Percentiles rank a stretch among this genome's conserved stretches.
Conservation (phyloP, 106 monocot genomes). For the Iris macrosiphon region DNA sequence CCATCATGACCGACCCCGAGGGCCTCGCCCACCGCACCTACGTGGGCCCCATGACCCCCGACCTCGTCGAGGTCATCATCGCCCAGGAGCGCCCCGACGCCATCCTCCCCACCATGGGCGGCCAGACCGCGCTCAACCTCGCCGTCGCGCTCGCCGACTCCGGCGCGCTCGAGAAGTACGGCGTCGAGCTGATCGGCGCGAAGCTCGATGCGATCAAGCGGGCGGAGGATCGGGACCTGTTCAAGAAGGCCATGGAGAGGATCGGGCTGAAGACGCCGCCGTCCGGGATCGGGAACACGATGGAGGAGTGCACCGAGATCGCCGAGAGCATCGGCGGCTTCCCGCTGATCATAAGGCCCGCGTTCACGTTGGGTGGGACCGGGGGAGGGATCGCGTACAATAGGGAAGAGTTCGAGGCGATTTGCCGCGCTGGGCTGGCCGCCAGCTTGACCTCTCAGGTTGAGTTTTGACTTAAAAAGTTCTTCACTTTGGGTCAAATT, state of each 20-base stretch:
- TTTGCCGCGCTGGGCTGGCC: conserved; percentile 69
- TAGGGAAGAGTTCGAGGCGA: conserved; percentile 71
- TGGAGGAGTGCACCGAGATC: conserved; percentile 73
- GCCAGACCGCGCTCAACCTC: conserved; percentile 97
- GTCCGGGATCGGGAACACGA: conserved; percentile 79
- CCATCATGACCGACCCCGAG: conserved; percentile 97
- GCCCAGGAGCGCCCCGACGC: conserved; percentile 78
- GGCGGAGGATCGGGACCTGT: conserved; percentile 87
- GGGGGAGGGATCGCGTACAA: conserved; percentile 98
- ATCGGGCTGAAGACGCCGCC: conserved; percentile 94
- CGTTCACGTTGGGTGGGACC: conserved; percentile 88
- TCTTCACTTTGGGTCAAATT: no score
- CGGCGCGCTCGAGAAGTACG: conserved; percentile 56
- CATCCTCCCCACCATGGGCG: conserved; percentile 96
- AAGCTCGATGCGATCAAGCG: conserved; percentile 72
- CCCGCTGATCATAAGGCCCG: conserved; percentile 84
- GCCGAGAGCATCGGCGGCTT: conserved; percentile 75
- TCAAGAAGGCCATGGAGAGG: conserved; percentile 79
- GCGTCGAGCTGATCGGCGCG: conserved; percentile 85
- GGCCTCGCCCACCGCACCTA: conserved; percentile 83
- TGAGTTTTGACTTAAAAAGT: no score
- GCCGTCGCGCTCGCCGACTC: conserved; percentile 80
- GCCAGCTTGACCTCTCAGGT: conserved; percentile 87
- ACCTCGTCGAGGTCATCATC: conserved; percentile 69
- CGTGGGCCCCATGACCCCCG: conserved; percentile 89